Base-by-base conservation (phyloP, 352 stramenopile genomes). In the Achlya hypogyna region DNA sequence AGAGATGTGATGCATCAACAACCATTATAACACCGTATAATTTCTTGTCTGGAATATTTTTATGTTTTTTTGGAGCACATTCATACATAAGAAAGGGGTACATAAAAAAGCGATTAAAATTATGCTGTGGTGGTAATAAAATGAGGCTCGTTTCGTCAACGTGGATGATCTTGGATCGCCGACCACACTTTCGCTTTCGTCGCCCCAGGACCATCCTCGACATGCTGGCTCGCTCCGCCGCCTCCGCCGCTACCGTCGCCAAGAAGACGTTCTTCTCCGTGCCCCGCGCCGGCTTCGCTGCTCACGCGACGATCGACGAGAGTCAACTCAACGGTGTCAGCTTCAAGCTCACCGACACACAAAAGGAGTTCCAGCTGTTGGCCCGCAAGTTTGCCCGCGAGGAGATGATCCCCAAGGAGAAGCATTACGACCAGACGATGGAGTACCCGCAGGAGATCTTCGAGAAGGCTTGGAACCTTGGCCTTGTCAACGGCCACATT, bases 361-460 rank as follows among this genome's bases (percentile, higher is more conserved):
- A 96, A 75, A 84, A 82, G 69, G 85, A 91, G 65, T 93, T 96
- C 71, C 86, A 96, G 73, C 64, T 78, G 40, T 66, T 94, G 4
- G 87, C 88, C 27, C 80, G 87, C 72, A 93, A 96, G 72, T 96
- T 96, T 70, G 88, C 88, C 22, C 77, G 80, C 34, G 84, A 96
- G 23, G 88, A 96, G 72, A 94, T 96, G 87, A 93, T 94, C 70
- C 88, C 88, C 10, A 87, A 80, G 74, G 88, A 90, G 65, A 82
- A 80, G 40, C 63, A 95, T 68, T 86, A 88, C 63, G 88, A 96
- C 75, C 70, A 81, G 66, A 93, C 74, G 5, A 89, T 88, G 78
- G 81, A 91, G 70, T 96, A 91, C 72, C 88, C 88, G 22, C 75
- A 90, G 53, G 84, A 94, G 60, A 84, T 95, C 71, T 95, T 96